Percentiles rank a stretch among this genome's conserved stretches.
Conservation (phyloP, 768 basidiomycete species). For the Hydnomerulius pinastri region DNA sequence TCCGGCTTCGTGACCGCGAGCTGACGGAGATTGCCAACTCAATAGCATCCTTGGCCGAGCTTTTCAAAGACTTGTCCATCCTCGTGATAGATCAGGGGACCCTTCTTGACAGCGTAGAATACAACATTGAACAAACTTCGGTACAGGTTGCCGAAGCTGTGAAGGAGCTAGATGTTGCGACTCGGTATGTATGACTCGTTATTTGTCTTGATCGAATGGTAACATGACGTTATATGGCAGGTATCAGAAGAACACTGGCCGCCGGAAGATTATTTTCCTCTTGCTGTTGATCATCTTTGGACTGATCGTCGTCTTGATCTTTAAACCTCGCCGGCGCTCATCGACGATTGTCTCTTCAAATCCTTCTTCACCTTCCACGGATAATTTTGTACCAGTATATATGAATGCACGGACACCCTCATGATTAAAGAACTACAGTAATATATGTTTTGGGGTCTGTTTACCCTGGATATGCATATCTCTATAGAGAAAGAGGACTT, state of each 20-base stretch:
- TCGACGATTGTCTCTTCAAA: conserved; percentile 31
- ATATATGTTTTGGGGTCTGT: conserved; percentile 14
- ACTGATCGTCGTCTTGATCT: conserved; percentile 83
- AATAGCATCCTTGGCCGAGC: conserved; percentile 87
- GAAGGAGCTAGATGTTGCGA: conserved; percentile 80
- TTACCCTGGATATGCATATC: conserved; percentile 1
- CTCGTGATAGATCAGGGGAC: conserved; percentile 99
- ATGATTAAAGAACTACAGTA: conserved; percentile 22
- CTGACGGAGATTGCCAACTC: conserved; percentile 89
- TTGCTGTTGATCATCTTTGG: conserved; percentile 88
- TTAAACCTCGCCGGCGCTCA: conserved; percentile 77
- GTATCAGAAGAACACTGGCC: conserved; percentile 93
- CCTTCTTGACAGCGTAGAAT: conserved; percentile 93
- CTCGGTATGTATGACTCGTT: conserved; percentile 52
- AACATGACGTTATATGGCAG: conserved; percentile 38
- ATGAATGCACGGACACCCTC: conserved; percentile 34
- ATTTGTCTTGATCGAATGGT: neutral
- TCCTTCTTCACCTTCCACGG: conserved; percentile 20
- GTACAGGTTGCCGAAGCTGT: conserved; percentile 82
- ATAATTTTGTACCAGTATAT: conserved; percentile 32
- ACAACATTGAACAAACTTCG: conserved; percentile 93
- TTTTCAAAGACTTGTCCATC: conserved; percentile 92
- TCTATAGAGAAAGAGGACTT: conserved; percentile 4
- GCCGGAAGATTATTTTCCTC: conserved; percentile 91
- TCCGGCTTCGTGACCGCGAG: conserved; percentile 62